These are phyloP conservation scores for Hyparrhenia diplandra DNA, from an alignment of 176 grass and related monocot species.

Conservation along the genomic window DNA sequence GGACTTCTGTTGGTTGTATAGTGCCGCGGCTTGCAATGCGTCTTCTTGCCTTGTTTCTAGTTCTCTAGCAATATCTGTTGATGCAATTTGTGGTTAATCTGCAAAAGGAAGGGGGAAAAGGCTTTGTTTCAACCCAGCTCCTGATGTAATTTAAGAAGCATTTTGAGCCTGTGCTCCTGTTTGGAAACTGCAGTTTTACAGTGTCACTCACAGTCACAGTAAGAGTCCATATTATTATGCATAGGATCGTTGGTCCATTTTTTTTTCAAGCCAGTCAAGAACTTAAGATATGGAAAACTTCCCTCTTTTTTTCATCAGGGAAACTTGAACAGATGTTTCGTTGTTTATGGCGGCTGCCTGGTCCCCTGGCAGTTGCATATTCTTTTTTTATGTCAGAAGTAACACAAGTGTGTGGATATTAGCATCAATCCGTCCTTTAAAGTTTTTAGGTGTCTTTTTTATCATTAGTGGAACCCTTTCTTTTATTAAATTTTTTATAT, in stretches of 20 bases:
- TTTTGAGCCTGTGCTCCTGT: slow-evolving; percentile 1
- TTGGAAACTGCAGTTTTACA: background rate
- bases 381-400: slow-evolving; percentile 23
- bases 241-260: background rate
- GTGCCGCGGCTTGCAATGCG: background rate
- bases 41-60: background rate
- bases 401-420: slow-evolving; percentile 21
- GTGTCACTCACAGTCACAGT: background rate
- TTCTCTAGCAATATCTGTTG: too few relatives aligned
- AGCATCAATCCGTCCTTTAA: background rate
- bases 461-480: slow-evolving; percentile 2
- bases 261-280: background rate
- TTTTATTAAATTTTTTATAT: background rate
- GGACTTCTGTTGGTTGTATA: slow-evolving; percentile 31
- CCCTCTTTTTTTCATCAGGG: slow-evolving; percentile 4
- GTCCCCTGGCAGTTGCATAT: slow-evolving; percentile 14
- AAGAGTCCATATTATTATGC: background rate
- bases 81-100: too few relatives aligned
- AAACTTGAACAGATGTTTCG: slow-evolving; percentile 1
- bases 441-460: slow-evolving; percentile 5
- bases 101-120: background rate
- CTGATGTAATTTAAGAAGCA: background rate
- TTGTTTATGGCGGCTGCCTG: background rate
- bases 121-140: background rate
- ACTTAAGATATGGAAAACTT: background rate